Evolutionary conservation across 352 stramenopile species (phyloP).

Genomic region (Achlya hypogyna): DNA sequence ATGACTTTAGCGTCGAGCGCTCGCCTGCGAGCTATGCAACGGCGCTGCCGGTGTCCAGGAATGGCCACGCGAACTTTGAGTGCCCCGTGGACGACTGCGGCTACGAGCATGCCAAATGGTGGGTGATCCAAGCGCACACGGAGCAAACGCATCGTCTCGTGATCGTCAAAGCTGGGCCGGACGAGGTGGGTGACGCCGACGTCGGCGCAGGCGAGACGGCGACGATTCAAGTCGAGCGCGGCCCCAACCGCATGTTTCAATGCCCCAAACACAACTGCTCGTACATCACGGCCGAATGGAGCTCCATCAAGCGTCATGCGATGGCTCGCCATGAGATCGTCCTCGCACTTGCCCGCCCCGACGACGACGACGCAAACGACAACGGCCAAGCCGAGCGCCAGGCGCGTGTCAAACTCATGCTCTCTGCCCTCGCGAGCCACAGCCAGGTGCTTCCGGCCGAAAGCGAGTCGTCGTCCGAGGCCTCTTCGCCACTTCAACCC

Average conservation of each 20-base stretch:
- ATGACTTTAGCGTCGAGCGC: background rate
- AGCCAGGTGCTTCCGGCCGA: background rate
- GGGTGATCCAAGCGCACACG: background rate
- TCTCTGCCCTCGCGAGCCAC: background rate
- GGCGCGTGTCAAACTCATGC: background rate
- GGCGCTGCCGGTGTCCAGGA: background rate
- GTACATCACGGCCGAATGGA: background rate
- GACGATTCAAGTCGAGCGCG: background rate
- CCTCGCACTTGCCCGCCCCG: background rate
- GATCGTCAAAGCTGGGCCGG: background rate
- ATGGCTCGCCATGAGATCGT: background rate
- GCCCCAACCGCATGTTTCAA: background rate
- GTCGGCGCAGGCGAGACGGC: background rate
- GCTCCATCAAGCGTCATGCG: background rate
- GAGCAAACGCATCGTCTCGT: background rate
- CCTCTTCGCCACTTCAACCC: no score
- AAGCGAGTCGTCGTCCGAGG: background rate
- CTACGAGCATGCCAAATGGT: background rate
- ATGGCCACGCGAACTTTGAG: background rate
- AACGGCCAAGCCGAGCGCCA: background rate
- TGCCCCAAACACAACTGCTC: background rate
- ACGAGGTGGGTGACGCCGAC: background rate
- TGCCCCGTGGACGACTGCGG: background rate
- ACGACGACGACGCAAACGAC: background rate
- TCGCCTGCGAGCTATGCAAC: background rate